Base-by-base conservation (phyloP, 768 basidiomycete species). In the Mycena venus region DNA sequence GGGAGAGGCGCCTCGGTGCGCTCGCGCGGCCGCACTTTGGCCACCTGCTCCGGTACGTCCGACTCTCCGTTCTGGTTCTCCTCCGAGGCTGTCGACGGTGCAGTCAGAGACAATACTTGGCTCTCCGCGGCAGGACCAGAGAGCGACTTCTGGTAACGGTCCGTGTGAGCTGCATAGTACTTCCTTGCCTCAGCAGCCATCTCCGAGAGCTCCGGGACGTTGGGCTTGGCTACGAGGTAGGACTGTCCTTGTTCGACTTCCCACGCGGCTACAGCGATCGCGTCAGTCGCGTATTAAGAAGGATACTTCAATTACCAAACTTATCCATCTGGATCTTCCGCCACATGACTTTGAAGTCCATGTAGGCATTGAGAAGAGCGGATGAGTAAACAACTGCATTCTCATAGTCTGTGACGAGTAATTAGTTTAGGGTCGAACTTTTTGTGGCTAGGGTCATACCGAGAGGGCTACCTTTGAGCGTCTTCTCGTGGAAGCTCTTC, bases 361-460 rank as follows among this genome's bases (percentile, higher is more conserved):
- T 65, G 63, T 65, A 65, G 19, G 63, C 63, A 31, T 65, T 44
- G 63, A 65, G 63, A 51, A 65, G 63, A 25, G 63, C 63, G 19
- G 63, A 65, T n/a, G 63, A 65, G 63, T 65, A 65, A 21, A 65
- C 63, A n/a, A 42, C 63, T 4, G 63, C 63, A 21, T 65, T 65
- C 31, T 65, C 63, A n/a, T 65, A 65, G 44, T 65, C 63, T 65
- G 51, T 53, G 51, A 53, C 23, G 6, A 53, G 25, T 31, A n/a
- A 65, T 47, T 51, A 31, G 63, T 31, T 47, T 65, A n/a, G 27
- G n/a, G 23, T 49, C 21, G 7, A 65, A 47, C 25, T n/a, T n/a
- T n/a, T 21, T 32, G 44, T 31, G 42, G 51, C 51, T 53, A 32
- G 17, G 31, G 19, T n/a, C 63, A 5, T 61, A 34, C 63, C 63